These are phyloP conservation scores for Cyclotella sp. DNA, from an alignment of 108 stramenopile genomes.

Conservation along the genomic window DNA sequence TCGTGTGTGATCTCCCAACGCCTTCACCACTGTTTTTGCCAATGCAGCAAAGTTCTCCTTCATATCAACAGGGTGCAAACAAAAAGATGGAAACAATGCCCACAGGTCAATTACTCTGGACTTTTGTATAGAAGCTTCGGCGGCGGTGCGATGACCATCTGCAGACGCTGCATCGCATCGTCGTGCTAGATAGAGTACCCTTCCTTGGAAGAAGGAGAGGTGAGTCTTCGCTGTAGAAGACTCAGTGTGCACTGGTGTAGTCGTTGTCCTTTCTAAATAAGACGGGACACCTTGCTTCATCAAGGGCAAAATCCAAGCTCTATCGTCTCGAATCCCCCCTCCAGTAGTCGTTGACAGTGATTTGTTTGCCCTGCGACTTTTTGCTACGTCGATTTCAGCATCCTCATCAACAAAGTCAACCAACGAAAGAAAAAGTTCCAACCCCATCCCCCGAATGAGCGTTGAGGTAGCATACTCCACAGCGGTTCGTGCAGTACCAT, in stretches of 20 bases:
- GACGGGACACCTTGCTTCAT: slow-evolving; percentile 55
- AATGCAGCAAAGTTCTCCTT: slow-evolving; percentile 57
- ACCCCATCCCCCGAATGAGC: slow-evolving; percentile 70
- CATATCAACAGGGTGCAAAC: slow-evolving; percentile 63
- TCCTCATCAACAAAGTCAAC: slow-evolving; percentile 54
- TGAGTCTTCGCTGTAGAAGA: slow-evolving; percentile 27
- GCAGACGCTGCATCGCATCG: slow-evolving; percentile 64
- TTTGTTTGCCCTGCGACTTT: slow-evolving; percentile 10
- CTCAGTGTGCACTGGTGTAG: slow-evolving; percentile 1
- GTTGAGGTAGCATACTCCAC: slow-evolving; percentile 68
- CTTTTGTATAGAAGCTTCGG: slow-evolving; percentile 45
- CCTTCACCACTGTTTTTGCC: slow-evolving; percentile 66
- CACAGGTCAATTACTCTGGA: slow-evolving; percentile 72
- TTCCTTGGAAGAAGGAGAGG: slow-evolving; percentile 73
- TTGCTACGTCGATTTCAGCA: slow-evolving; percentile 11
- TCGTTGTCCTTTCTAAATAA: slow-evolving; percentile 5
- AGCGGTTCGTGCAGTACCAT: slow-evolving; percentile 39
- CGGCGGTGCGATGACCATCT: slow-evolving; percentile 50
- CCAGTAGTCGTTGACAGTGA: slow-evolving; percentile 38
- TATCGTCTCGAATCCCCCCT: slow-evolving; percentile 53
- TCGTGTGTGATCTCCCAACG: slow-evolving; percentile 71
- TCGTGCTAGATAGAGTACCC: slow-evolving; percentile 68
- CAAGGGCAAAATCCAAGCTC: slow-evolving; percentile 69
- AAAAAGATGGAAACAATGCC: slow-evolving; percentile 75
- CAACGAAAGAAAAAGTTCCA: slow-evolving; percentile 65